These are phyloP conservation scores for Bipolaris oryzae DNA, from an alignment of 2,329 filamentous ascomycete genomes.

Conservation along the genomic window DNA sequence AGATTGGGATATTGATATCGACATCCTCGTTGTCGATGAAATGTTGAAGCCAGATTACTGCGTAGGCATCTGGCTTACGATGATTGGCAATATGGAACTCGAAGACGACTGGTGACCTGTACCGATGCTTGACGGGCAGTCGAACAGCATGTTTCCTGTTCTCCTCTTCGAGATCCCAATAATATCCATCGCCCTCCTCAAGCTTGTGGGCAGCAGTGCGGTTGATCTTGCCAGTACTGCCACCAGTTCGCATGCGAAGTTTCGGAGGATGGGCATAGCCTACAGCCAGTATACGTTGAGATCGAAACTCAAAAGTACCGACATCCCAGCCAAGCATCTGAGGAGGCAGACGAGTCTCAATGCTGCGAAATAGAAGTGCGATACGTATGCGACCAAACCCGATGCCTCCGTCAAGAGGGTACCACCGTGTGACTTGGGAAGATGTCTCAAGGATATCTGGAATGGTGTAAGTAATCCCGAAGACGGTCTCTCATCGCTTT, in stretches of 20 bases:
- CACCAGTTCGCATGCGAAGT: slow-evolving; percentile 81
- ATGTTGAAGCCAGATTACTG: slow-evolving; percentile 84
- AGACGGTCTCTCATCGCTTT: background rate
- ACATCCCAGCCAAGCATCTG: slow-evolving; percentile 91
- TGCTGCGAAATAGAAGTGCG: slow-evolving; percentile 85
- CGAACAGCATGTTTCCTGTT: slow-evolving; percentile 64
- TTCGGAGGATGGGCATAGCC: slow-evolving; percentile 69
- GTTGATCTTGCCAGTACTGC: slow-evolving; percentile 74
- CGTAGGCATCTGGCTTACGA: slow-evolving; percentile 74
- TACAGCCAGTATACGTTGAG: slow-evolving; percentile 69
- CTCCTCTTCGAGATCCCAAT: slow-evolving; percentile 62
- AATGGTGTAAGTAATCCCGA: background rate
- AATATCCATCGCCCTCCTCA: slow-evolving; percentile 64
- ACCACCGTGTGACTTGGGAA: slow-evolving; percentile 89
- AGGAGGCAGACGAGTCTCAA: slow-evolving; percentile 85
- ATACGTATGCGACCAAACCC: slow-evolving; percentile 88
- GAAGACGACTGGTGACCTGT: slow-evolving; percentile 86
- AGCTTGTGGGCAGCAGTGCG: slow-evolving; percentile 66
- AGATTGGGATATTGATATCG: slow-evolving; percentile 87
- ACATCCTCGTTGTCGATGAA: slow-evolving; percentile 79
- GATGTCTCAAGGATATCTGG: slow-evolving; percentile 80
- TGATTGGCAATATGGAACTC: slow-evolving; percentile 77
- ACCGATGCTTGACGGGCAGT: slow-evolving; percentile 87
- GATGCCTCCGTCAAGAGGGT: slow-evolving; percentile 93
- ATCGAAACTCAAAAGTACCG: slow-evolving; percentile 88